Percentiles rank a stretch among this genome's conserved stretches.
Conservation (phyloP, 345 rosid species). For the thale cress (Arabidopsis thaliana) region TAIR10.1 NC_003075.7:12526001-12526500, state of each 20-base stretch:
- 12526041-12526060: conserved; percentile 54
- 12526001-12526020: conserved; percentile 94
- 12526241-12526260: conserved; percentile 92
- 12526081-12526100: conserved; percentile 39
- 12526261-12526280: conserved; percentile 73
- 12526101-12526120: conserved; percentile 38
- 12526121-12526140: conserved; percentile 54
- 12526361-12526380: conserved; percentile 78
- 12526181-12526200: conserved; percentile 61
- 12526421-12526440: conserved; percentile 93
- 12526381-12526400: conserved; percentile 76
- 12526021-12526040: conserved; percentile 79
- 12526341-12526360: conserved; percentile 95
- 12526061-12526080: conserved; percentile 56
- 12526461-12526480: conserved; percentile 97
- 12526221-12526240: conserved; percentile 82
- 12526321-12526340: conserved; percentile 96
- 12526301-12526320: conserved; percentile 96
- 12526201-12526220: conserved; percentile 62
- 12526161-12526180: conserved; percentile 80
- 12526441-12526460: conserved; percentile 80
- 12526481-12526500: conserved; percentile 83
- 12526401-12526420: conserved; percentile 85
- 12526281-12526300: conserved; percentile 91
- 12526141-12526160: conserved; percentile 70